These are phyloP conservation scores for Komagataella phaffii DNA, from an alignment of 805 yeast genomes.

Conservation along the genomic window DNA sequence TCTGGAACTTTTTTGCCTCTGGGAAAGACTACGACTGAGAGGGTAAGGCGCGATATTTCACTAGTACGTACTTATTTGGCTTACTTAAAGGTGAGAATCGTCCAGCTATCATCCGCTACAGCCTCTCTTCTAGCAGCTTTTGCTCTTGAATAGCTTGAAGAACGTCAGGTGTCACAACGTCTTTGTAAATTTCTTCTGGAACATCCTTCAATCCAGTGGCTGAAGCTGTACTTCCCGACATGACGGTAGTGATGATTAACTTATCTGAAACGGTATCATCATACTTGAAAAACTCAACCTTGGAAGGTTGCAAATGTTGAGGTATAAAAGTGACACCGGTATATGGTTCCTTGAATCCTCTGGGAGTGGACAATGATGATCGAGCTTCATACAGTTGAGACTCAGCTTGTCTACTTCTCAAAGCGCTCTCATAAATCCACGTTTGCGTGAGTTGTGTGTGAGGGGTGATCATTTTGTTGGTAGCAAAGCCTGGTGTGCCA, in stretches of 20 bases:
- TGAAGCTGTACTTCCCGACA: constrained; percentile 18
- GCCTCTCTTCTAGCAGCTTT: constrained; percentile 30
- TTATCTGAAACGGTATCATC: constrained; percentile 14
- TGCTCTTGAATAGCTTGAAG: constrained; percentile 50
- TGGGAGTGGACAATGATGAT: constrained; percentile 28
- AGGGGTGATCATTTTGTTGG: constrained; percentile 18
- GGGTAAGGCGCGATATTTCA: neutral
- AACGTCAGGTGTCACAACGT: constrained; percentile 40
- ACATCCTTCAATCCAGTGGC: constrained; percentile 57
- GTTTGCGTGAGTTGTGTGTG: constrained; percentile 23
- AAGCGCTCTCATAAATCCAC: constrained; percentile 79
- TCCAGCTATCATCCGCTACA: neutral
- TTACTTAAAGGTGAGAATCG: neutral
- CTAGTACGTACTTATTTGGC: neutral
- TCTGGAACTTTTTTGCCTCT: neutral
- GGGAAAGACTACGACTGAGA: neutral
- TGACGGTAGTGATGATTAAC: constrained; percentile 32
- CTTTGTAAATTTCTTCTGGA: constrained; percentile 44
- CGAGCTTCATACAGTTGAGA: constrained; percentile 45
- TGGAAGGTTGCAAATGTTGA: constrained; percentile 56
- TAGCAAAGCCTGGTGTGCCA: neutral
- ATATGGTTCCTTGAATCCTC: constrained; percentile 64
- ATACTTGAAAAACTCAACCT: constrained; percentile 17
- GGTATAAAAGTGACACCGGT: constrained; percentile 79
- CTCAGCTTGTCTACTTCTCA: constrained; percentile 66